These are phyloP conservation scores for Knoxia roxburghii DNA, from an alignment of 257 asterid genomes.

Conservation along the genomic window DNA sequence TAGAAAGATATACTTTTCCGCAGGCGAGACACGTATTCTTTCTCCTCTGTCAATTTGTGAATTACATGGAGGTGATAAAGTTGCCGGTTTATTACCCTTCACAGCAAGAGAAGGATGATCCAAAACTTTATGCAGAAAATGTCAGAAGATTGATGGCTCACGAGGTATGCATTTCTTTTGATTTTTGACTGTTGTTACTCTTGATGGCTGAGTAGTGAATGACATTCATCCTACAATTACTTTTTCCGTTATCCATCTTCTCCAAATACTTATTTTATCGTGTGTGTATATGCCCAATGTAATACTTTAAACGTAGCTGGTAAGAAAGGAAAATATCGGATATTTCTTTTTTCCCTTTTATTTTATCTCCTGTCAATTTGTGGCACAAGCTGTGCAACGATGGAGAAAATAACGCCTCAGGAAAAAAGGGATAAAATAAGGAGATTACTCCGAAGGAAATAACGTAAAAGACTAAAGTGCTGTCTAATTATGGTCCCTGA, in stretches of 20 bases:
- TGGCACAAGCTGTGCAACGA: not conserved
- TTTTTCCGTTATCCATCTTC: not conserved
- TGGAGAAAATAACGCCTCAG: not conserved
- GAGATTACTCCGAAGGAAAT: not conserved
- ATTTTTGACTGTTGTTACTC: not conserved
- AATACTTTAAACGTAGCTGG: no score
- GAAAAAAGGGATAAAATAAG: not conserved
- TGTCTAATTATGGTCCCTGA: not conserved
- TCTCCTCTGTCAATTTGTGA: constrained; percentile 84
- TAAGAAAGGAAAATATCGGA: no score
- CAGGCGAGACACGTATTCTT: constrained; percentile 84
- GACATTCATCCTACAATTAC: not conserved
- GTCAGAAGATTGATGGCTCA: constrained; percentile 81
- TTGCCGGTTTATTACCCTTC: constrained; percentile 84
- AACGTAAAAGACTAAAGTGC: not conserved
- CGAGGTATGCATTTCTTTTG: constrained; percentile 48
- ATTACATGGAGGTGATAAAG: constrained; percentile 60
- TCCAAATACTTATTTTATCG: not conserved
- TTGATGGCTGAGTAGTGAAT: not conserved
- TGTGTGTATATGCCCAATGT: not conserved
- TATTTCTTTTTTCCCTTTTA: no score
- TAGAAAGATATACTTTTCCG: constrained; percentile 9
- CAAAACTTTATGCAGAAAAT: constrained; percentile 81
- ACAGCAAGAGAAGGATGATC: constrained; percentile 79
- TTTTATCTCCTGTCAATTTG: not conserved